Conservation (phyloP, 768 basidiomycete species). For the Fibroporia radiculosa region DNA sequence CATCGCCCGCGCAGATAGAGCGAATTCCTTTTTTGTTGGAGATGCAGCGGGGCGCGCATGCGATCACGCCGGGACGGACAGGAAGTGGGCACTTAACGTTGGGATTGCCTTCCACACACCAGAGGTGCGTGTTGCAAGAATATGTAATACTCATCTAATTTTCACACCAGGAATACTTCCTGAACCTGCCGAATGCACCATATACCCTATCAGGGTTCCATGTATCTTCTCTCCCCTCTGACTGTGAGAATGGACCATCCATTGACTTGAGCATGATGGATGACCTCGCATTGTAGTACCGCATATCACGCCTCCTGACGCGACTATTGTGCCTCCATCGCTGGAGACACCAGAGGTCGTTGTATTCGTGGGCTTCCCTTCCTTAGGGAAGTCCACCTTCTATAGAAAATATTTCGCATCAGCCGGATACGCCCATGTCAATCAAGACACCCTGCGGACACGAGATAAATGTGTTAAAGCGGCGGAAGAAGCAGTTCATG, state of each 20-base stretch:
- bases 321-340: slow-evolving; percentile 34
- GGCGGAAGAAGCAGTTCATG: slow-evolving; percentile 44
- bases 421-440: slow-evolving; percentile 71
- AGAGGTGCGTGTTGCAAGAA: slow-evolving; percentile 46
- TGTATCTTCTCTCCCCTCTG: slow-evolving; percentile 36
- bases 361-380: slow-evolving; percentile 55
- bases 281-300: slow-evolving; percentile 31
- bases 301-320: slow-evolving; percentile 39
- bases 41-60: slow-evolving; percentile 78
- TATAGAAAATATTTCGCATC: slow-evolving; percentile 62
- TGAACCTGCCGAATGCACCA: slow-evolving; percentile 36
- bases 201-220: slow-evolving; percentile 63
- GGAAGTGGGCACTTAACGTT: slow-evolving; percentile 78
- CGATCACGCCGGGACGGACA: slow-evolving; percentile 79
- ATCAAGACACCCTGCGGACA: slow-evolving; percentile 78
- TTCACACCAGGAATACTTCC: slow-evolving; percentile 65
- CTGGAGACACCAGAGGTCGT: slow-evolving; percentile 36
- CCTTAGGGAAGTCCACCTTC: slow-evolving; percentile 78
- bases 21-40: slow-evolving; percentile 71
- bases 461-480: slow-evolving; percentile 67
- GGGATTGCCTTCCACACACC: slow-evolving; percentile 75
- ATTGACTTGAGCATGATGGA: not conserved
- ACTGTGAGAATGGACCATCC: slow-evolving; percentile 12
- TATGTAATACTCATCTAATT: not conserved
- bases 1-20: slow-evolving; percentile 41